A percentile compares a stretch with the other conserved stretches of the same genome.
phyloP scores from a whole-genome alignment of 2,329 filamentous ascomycete species.

The Xylariaceae sp. region DNA sequence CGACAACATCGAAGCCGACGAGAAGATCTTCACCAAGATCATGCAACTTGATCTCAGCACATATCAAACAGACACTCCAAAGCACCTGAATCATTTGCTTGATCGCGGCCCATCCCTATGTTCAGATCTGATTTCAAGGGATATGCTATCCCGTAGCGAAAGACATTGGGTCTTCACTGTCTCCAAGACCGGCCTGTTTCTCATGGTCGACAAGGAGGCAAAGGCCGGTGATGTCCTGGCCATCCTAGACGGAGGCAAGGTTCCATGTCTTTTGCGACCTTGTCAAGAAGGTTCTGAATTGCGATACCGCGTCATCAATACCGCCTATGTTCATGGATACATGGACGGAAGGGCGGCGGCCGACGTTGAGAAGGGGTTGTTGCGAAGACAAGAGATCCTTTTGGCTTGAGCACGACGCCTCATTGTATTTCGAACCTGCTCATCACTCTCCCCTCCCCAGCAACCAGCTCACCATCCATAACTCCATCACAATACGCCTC shows the following conservation, averaged over 20 bases:
- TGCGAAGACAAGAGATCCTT: neutral
- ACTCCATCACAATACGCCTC: constrained; percentile 33
- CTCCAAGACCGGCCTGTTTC: constrained; percentile 3
- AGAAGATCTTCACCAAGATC: neutral
- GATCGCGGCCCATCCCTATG: neutral
- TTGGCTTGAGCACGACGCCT: neutral
- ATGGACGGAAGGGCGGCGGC: constrained; percentile 4
- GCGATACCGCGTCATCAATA: neutral
- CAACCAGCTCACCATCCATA: constrained; percentile 30
- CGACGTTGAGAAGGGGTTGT: neutral
- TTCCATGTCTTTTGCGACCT: constrained; percentile 6
- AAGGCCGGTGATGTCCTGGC: constrained; percentile 1
- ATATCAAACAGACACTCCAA: neutral
- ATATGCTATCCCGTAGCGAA: neutral
- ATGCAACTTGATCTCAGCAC: neutral
- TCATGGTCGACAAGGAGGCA: neutral
- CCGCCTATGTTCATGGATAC: constrained; percentile 6
- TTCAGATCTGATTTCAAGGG: neutral
- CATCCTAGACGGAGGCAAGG: constrained; percentile 2
- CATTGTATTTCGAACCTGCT: neutral
- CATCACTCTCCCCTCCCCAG: neutral
- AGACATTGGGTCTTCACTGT: neutral
- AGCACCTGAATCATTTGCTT: neutral
- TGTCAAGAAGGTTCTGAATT: neutral
- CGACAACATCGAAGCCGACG: constrained; percentile 1